Evolutionary conservation across 768 basidiomycete species (phyloP), one percentile per base, ranked within the genome.

Genomic region (Strobilomyces echinocephalus): DNA sequence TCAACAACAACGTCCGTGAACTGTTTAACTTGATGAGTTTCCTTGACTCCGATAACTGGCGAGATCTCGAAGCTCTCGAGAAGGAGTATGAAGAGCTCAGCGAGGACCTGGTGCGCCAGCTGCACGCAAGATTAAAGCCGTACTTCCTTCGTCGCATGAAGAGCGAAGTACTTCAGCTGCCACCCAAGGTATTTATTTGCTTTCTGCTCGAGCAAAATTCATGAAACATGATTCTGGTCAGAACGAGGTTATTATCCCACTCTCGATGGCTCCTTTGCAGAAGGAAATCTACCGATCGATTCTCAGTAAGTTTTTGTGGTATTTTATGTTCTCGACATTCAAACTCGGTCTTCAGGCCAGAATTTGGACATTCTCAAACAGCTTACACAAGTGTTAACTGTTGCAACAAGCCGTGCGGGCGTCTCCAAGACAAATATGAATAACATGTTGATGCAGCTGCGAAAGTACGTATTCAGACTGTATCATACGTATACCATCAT

Each of bases 1-100:
- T 98, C 53, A 98, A 98, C 70, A 98, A 98, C 74, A 98, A 97
- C 65, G 87, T 99, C 21, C 80, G 91, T 44, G 97, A 99, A 71
- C 72, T 99, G 24, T 95, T 98, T 76, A 98, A 95, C 68, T 77
- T 99, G 40, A 93, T 99, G 85, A 91, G 93, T 67, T 98, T 98
- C 74, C 79, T 98, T 16, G 91, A 94, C 65, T 82, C 88, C 6
- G 59, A 70, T 12, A 75, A 87, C 56, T 91, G 91, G 91, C 66
- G 71, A 6, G 83, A 98, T 65, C 73, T 97, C 20, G 82, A 86
- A 62, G 76, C 68, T 7, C 75, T 97, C 11, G 85, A 87, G 54
- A 81, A 79, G 60, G 79, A 90, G 54, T 86, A 92, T 59, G 83
- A 82, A 57, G 84, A 82, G 12, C 79, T 98, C 21, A 85, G 79